Base-by-base conservation (phyloP, 768 basidiomycete species). In the Phanerodontia chrysosporium region DNA sequence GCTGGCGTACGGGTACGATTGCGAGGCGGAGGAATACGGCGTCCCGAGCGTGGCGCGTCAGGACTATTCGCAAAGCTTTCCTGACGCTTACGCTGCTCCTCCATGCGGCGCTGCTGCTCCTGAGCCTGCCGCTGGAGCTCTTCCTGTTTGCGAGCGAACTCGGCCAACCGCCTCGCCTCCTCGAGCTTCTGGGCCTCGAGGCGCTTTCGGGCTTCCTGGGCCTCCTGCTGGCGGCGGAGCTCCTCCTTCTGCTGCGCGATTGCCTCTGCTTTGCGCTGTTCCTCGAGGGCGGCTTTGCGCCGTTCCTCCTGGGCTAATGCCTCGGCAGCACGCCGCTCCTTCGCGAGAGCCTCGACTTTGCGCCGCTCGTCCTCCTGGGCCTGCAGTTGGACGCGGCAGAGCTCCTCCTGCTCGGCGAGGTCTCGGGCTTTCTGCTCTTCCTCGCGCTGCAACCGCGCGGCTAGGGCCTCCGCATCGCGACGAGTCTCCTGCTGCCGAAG, bases 341-440 rank as follows among this genome's bases (percentile, higher is more conserved):
- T 74, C 58, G 65, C 76, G 54, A 61, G n/a, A 14, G 16, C 22
- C 24, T 59, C 58, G 36, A 39, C 58, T 28, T 54, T 61, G 39
- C 64, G 62, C 56, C 72, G 71, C 25, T 72, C 71, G 57, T 77
- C 74, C 55, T 69, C 66, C 46, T 70, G 69, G 58, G 60, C 66
- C 9, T 42, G 35, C 18, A 29, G 9, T 36, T 55, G 49, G 2
- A 45, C 51, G 8, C 51, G 32, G 28, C 53, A 58, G 24, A 73
- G 62, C 58, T 77, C 76, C 42, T 76, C 74, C 28, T 51, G 70
- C 59, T 73, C 76, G 56, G 65, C 75, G 51, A 61, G 45, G 13
- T 32, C 35, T 8, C 24, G 30, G 7, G 58, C 58, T 30, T 57
- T 63, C 39, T 63, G 62, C 55, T 73, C 72, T 25, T 72, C 72